Evolutionary conservation across 768 basidiomycete genomes (phyloP).

Genomic region (Kwoniella sp.): DNA sequence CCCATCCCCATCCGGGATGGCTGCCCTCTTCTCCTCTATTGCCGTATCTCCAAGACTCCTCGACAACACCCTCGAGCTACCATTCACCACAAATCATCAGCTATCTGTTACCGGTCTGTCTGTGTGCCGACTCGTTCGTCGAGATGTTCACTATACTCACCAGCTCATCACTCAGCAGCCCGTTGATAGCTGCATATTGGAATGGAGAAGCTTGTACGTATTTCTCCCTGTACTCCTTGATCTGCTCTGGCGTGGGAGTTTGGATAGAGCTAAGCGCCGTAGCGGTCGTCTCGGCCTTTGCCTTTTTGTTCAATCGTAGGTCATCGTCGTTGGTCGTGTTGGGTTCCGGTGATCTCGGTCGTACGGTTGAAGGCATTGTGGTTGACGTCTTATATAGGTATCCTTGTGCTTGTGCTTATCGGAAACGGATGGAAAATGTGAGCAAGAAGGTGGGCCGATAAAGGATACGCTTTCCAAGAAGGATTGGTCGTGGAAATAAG

Average conservation of each 20-base stretch:
- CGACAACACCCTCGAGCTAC: constrained; percentile 53
- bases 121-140: too few relatives aligned
- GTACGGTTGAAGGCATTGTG: constrained; percentile 16
- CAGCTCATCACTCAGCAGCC: constrained; percentile 80
- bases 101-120: constrained; percentile 7
- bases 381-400: constrained; percentile 2
- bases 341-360: constrained; percentile 17
- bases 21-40: constrained; percentile 48
- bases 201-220: constrained; percentile 71
- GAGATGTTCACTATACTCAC: constrained; percentile 59
- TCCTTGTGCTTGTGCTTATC: not conserved
- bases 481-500: not conserved
- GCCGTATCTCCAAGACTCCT: constrained; percentile 52
- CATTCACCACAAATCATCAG: too few relatives aligned
- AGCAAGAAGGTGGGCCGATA: too few relatives aligned
- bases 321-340: not conserved
- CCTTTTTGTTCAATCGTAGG: constrained; percentile 4
- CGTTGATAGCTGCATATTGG: constrained; percentile 77
- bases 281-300: constrained; percentile 12
- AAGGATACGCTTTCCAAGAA: not conserved
- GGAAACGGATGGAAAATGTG: constrained; percentile 4
- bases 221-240: constrained; percentile 45
- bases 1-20: constrained; percentile 56
- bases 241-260: constrained; percentile 14
- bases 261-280: constrained; percentile 20